phyloP scores from a whole-genome alignment of 345 rosid species.

The Ceriops zippeliana region DNA sequence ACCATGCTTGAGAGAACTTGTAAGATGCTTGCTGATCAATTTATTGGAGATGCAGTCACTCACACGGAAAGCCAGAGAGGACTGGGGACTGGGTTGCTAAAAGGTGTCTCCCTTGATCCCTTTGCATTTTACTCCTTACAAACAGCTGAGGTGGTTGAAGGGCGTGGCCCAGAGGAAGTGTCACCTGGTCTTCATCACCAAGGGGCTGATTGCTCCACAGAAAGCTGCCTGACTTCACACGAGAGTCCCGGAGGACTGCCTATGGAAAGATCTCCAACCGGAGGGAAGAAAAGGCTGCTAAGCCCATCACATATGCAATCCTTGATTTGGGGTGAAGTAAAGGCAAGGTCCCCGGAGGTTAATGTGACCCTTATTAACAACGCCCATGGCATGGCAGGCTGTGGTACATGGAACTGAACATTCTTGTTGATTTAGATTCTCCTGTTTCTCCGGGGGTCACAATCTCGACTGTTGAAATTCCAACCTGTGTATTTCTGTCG shows the following conservation, averaged over 20 bases:
- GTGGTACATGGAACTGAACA: constrained; percentile 35
- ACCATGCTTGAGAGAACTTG: constrained; percentile 67
- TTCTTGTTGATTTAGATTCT: constrained; percentile 8
- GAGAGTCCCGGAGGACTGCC: constrained; percentile 48
- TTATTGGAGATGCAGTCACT: constrained; percentile 37
- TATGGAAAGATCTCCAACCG: constrained; percentile 43
- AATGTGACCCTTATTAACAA: constrained; percentile 26
- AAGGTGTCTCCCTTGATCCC: constrained; percentile 33
- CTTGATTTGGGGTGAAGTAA: constrained; percentile 39
- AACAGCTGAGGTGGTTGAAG: constrained; percentile 18
- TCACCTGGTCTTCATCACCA: constrained; percentile 41
- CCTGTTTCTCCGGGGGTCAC: background rate
- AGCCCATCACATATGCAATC: constrained; percentile 36
- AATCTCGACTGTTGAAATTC: constrained; percentile 30
- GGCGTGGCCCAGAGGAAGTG: constrained; percentile 33
- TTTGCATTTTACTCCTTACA: constrained; percentile 40
- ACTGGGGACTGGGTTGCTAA: constrained; percentile 29
- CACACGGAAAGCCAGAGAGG: constrained; percentile 30
- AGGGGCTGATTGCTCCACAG: constrained; percentile 58
- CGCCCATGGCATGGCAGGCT: constrained; percentile 35
- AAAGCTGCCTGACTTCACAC: constrained; percentile 65
- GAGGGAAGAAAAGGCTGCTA: constrained; percentile 39
- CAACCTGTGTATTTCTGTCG: background rate
- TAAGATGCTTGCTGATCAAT: constrained; percentile 61
- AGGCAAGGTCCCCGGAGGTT: constrained; percentile 29